phyloP scores from a whole-genome alignment of 148 eudicot species.

The Amaranthus hypochondriacus region DNA sequence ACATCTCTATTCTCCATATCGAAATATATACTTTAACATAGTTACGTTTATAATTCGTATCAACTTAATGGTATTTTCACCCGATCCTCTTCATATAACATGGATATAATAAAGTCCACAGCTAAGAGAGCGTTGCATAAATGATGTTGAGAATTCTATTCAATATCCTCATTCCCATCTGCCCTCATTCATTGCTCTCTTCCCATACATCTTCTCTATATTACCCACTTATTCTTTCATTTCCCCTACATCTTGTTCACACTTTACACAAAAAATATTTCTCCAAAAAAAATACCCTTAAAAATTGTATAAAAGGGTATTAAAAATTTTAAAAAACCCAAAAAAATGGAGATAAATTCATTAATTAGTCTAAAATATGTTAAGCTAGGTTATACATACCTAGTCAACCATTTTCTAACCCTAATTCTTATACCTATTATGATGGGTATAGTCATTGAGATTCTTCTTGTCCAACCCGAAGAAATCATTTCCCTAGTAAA shows the following conservation, averaged over 20 bases:
- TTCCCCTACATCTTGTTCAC: too few relatives aligned
- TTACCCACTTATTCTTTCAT: conserved; percentile 7
- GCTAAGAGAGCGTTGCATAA: conserved; percentile 49
- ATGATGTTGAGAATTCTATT: conserved; percentile 40
- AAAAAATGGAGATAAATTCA: conserved; percentile 20
- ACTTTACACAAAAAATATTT: not conserved
- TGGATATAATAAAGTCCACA: conserved; percentile 25
- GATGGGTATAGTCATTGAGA: conserved; percentile 24
- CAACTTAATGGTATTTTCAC: not conserved
- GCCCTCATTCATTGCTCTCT: conserved; percentile 46
- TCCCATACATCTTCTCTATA: conserved; percentile 19
- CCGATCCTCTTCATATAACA: not conserved
- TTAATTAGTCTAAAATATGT: conserved; percentile 48
- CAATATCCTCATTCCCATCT: conserved; percentile 37
- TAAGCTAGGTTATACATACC: conserved; percentile 58
- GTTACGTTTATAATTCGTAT: not conserved
- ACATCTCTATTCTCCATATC: too few relatives aligned
- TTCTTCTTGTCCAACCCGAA: conserved; percentile 39
- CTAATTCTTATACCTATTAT: conserved; percentile 43
- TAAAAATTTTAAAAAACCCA: not conserved
- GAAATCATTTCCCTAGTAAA: conserved; percentile 22
- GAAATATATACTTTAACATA: not conserved
- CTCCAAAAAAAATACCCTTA: not conserved
- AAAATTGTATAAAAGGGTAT: too few relatives aligned
- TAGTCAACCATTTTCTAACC: conserved; percentile 52